Evolutionary conservation across 306 rosid species (phyloP).

Genomic region (Vigna trinervia): DNA sequence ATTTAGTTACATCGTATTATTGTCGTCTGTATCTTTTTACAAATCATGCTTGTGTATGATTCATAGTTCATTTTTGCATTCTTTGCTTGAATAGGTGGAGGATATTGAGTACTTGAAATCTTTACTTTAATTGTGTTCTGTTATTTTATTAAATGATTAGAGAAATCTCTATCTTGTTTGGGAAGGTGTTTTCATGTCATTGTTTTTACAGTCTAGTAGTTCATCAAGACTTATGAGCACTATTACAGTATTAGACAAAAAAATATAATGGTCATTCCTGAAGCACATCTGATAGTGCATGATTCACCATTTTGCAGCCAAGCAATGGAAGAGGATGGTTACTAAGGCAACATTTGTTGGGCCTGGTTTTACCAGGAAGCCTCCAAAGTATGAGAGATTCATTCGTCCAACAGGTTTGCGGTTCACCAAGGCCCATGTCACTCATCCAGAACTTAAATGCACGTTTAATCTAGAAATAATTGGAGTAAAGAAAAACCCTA

Average conservation of each 20-base stretch:
- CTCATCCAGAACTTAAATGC: slow-evolving; percentile 93
- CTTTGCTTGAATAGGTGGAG: slow-evolving; percentile 21
- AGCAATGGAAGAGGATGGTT: slow-evolving; percentile 98
- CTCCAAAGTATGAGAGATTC: slow-evolving; percentile 93
- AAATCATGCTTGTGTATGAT: background rate
- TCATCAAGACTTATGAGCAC: slow-evolving; percentile 9
- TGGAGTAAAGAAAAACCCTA: slow-evolving; percentile 95
- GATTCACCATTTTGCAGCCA: slow-evolving; percentile 59
- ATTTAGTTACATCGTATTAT: background rate
- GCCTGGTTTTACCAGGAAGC: slow-evolving; percentile 88
- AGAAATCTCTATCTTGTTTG: slow-evolving; percentile 9
- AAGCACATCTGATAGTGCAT: slow-evolving; percentile 12
- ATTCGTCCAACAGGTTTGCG: slow-evolving; percentile 89
- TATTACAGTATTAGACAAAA: background rate
- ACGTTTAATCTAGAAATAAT: slow-evolving; percentile 90
- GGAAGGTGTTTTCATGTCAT: background rate
- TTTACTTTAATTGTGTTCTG: background rate
- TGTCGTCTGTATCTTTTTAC: background rate
- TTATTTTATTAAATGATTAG: slow-evolving; percentile 14
- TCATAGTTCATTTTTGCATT: background rate
- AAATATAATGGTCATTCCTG: background rate
- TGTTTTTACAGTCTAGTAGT: background rate
- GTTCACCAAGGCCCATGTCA: slow-evolving; percentile 91
- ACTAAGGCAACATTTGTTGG: slow-evolving; percentile 97
- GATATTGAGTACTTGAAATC: background rate